Evolutionary conservation across 345 rosid genomes (phyloP), one percentile per base, ranked within the genome.

Genomic region (Lepidium sativum): DNA sequence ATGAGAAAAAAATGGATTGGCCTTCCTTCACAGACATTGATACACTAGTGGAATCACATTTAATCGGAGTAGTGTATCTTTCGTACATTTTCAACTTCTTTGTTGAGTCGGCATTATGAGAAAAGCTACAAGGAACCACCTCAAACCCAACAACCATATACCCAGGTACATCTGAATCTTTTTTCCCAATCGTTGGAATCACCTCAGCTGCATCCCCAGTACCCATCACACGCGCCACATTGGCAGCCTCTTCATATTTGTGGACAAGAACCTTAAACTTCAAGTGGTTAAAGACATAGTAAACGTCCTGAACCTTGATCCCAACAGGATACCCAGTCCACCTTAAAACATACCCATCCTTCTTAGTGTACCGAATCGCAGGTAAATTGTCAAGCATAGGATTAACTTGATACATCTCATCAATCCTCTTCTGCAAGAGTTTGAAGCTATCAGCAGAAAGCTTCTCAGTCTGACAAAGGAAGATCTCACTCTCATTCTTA

Each of bases 241-340:
- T 85, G 23, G 87, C 52, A 34, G 87, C 54, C 53, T 89, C 97
- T 75, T 87, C 95, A 4, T 85, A 89, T 75, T 89, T 85, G 39
- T 87, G 92, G 63, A 89, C 89, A 77, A 89, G 87, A 60, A 89
- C 92, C 58, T 78, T 89, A 70, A 89, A 89, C 79, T 79, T 89
- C 84, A 89, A 85, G 70, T 89, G 97, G 63, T 87, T 89, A 62
- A 89, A 86, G 55, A 86, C 81, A 67, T 89, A 87, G 60, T 89
- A 86, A 4, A 77, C 74, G 63, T 81, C 85, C 68, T 82, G 85
- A 67, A 86, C 65, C 83, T 82, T 71, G 65, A 85, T 83, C 59
- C 97, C 97, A 60, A 87, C 76, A 0, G 97, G 97, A 54, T 74
- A 85, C 4, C 97, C 97, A 18, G 97, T 89, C 97, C 95, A 89